phyloP scores from a whole-genome alignment of 768 basidiomycete species.

The Amanita fuliginea region DNA sequence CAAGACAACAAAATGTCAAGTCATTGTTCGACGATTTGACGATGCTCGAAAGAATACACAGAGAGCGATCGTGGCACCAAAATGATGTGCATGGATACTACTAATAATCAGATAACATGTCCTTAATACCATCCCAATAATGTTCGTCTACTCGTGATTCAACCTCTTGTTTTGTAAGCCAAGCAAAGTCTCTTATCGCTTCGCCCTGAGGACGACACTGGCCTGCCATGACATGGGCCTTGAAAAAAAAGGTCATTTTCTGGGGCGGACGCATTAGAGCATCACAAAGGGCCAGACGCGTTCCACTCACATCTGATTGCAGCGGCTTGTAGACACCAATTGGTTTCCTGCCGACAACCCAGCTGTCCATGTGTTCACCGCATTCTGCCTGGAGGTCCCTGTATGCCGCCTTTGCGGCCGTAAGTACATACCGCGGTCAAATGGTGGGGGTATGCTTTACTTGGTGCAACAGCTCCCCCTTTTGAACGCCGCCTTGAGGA shows the following conservation, averaged over 20 bases:
- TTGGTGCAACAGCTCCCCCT: slow-evolving; percentile 68
- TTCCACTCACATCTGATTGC: slow-evolving; percentile 22
- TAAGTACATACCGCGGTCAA: not conserved
- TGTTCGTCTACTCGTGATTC: slow-evolving; percentile 48
- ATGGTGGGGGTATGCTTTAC: slow-evolving; percentile 30
- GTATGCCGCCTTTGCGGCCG: slow-evolving; percentile 50
- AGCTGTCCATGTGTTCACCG: slow-evolving; percentile 81
- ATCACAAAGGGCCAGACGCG: not conserved
- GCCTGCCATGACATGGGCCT: slow-evolving; percentile 87
- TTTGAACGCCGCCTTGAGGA: slow-evolving; percentile 54
- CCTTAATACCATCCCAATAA: slow-evolving; percentile 73
- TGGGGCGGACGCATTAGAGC: slow-evolving; percentile 17
- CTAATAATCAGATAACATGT: slow-evolving; percentile 67
- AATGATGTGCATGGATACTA: slow-evolving; percentile 19
- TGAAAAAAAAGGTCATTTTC: slow-evolving; percentile 83
- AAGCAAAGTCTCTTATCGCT: slow-evolving; percentile 68
- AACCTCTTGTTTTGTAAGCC: slow-evolving; percentile 92
- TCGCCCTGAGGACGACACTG: slow-evolving; percentile 54
- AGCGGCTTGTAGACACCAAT: slow-evolving; percentile 65
- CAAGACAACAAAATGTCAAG: slow-evolving; percentile 77
- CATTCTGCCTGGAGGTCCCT: slow-evolving; percentile 61
- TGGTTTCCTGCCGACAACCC: slow-evolving; percentile 88
- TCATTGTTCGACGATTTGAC: slow-evolving; percentile 84
- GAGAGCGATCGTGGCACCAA: slow-evolving; percentile 43
- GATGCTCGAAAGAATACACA: slow-evolving; percentile 67